Evolutionary conservation across 257 asterid genomes (phyloP).

Genomic region (Nicotiana attenuata): DNA sequence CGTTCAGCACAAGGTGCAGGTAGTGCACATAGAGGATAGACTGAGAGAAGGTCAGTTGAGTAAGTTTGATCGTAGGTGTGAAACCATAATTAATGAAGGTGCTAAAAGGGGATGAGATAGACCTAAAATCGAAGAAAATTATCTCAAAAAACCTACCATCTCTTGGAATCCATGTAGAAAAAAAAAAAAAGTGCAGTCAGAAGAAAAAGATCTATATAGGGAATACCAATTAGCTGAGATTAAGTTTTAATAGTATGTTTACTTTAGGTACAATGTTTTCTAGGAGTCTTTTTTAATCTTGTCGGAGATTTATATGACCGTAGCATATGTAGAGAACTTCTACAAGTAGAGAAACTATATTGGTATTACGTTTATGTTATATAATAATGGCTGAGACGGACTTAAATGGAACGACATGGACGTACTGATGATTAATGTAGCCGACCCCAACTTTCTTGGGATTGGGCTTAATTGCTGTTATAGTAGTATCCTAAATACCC

Average conservation of each 20-base stretch:
- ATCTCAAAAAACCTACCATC: background rate
- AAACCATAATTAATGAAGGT: background rate
- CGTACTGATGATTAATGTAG: background rate
- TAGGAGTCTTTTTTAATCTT: background rate
- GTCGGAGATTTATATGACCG: background rate
- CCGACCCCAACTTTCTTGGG: background rate
- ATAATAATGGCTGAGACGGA: background rate
- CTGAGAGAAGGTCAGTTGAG: background rate
- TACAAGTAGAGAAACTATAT: background rate
- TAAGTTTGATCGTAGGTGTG: background rate
- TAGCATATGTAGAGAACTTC: background rate
- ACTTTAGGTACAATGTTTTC: background rate
- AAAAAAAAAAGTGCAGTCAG: background rate
- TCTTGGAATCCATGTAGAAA: background rate
- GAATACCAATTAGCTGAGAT: background rate
- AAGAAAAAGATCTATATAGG: background rate
- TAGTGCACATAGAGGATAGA: too few species aligned
- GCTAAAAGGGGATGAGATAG: background rate
- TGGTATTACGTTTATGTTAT: background rate
- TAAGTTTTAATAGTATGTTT: background rate
- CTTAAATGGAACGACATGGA: background rate
- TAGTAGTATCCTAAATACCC: background rate
- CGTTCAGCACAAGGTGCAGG: too few species aligned
- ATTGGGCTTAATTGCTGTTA: background rate
- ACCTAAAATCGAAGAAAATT: background rate